Base-by-base conservation (phyloP, 176 grass and related monocot genomes). In the Pontederia crassipes region DNA sequence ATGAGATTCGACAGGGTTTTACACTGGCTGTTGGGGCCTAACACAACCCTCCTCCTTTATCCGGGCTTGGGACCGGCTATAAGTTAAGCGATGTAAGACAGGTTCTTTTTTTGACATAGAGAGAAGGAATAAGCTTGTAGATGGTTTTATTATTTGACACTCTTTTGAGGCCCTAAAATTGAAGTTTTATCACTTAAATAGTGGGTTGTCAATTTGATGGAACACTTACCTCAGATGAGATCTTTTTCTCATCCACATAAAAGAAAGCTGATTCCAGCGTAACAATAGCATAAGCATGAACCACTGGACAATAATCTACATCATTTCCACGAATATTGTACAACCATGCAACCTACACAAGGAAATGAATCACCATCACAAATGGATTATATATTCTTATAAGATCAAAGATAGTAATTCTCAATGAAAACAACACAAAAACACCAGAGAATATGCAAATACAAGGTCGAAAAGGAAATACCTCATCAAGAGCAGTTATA, bases 201-300 rank as follows among this genome's bases (percentile, higher is more conserved):
- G 32, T 40, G 32, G 32, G 32, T 40, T 40, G 45, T 47, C 28
- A 14, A 15, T 29, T 59, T 48, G 27, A 52, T 75, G 16, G 46
- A 68, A 69, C 58, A 82, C 80, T 77, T 55, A 88, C 93, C 93
- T 97, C 77, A 48, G 35, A 24, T 49, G 87, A 83, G 65, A 98
- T 59, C 77, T 98, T 98, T 86, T 58, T 79, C 65, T 85, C 88
- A 74, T 98, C 87, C 52, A 83, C 93, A 70, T 98, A 98, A 74
- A 98, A 98, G 79, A 92, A 98, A 61, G 93, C 87, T 71, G 49
- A 67, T 8, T 86, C 45, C 16, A 66, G 52, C 15, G 93, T 98
- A 58, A 98, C 77, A 80, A 98, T 78, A 57, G 87, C 87, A 86
- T 92, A 98, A 69, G 93, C 83, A 80, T 97, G 87, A 80, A 97